Conservation (phyloP, 345 rosid genomes). For the Physaria fendleri region DNA sequence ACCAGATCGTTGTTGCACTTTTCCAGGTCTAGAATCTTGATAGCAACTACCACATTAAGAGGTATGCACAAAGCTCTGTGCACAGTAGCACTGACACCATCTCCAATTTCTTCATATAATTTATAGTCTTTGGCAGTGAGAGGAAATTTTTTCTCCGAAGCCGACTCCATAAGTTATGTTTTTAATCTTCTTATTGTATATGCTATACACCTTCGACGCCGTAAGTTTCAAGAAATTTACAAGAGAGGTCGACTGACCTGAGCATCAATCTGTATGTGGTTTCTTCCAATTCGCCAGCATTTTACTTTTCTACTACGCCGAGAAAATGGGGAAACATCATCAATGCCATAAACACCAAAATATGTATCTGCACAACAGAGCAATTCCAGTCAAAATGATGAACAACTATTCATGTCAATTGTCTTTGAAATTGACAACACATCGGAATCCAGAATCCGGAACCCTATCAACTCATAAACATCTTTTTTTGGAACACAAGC, state of each 20-base stretch:
- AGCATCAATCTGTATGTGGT: constrained; percentile 37
- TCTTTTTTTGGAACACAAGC: neutral
- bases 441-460: neutral
- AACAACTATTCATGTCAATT: neutral
- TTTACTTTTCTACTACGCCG: constrained; percentile 35
- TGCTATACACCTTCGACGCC: constrained; percentile 37
- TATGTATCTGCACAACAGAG: constrained; percentile 4
- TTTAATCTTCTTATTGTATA: constrained; percentile 26
- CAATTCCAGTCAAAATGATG: constrained; percentile 7
- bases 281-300: constrained; percentile 67
- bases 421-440: neutral
- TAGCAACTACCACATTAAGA: constrained; percentile 75
- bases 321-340: constrained; percentile 30
- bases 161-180: constrained; percentile 41
- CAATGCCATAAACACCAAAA: constrained; percentile 17
- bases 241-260: constrained; percentile 23
- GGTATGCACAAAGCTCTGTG: constrained; percentile 88
- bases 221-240: constrained; percentile 25
- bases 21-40: constrained; percentile 96
- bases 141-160: constrained; percentile 65
- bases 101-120: constrained; percentile 90
- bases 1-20: constrained; percentile 95
- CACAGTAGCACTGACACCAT: constrained; percentile 94
- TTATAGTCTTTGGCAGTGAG: constrained; percentile 69
- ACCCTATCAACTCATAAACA: neutral